Conservation (phyloP, 108 stramenopile genomes). For the Seminavis robusta region DNA sequence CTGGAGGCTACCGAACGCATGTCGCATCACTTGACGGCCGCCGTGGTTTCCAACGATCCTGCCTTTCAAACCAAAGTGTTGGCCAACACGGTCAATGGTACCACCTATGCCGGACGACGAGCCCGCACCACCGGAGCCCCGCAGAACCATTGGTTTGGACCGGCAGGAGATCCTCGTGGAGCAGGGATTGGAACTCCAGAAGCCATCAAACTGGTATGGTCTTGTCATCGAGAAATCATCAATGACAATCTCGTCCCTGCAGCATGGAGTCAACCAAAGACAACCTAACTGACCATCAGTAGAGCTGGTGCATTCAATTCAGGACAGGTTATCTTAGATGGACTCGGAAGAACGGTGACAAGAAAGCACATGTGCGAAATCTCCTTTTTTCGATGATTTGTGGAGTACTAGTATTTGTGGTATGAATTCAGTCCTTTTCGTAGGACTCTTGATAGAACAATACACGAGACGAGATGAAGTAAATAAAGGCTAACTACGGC, state of each 20-base stretch:
- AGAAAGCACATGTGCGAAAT: no score
- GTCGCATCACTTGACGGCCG: conserved; percentile 96
- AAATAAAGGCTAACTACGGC: no score
- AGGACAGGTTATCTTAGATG: no score
- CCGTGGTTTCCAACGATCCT: conserved; percentile 93
- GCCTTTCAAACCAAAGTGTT: conserved; percentile 82
- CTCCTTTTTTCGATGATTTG: no score
- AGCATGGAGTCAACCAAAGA: no score
- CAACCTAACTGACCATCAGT: no score
- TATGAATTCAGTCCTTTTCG: no score
- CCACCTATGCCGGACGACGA: conserved; percentile 93
- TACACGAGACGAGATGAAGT: no score
- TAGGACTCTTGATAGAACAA: no score
- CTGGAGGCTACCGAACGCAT: conserved; percentile 90
- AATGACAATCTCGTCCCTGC: conserved; percentile 82
- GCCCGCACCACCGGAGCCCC: conserved; percentile 98
- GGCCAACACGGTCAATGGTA: conserved; percentile 95
- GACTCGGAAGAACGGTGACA: no score
- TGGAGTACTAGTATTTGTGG: no score
- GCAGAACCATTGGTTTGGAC: conserved; percentile 99
- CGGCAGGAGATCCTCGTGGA: conserved; percentile 87
- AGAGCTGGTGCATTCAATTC: no score
- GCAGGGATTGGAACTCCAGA: conserved; percentile 97
- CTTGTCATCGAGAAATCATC: conserved; percentile 97
- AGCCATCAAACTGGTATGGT: conserved; percentile 97